A percentile compares a stretch with the other conserved stretches of the same genome.
phyloP scores from a whole-genome alignment of 2,329 filamentous ascomycete genomes.

The Cladosporium sp. region DNA sequence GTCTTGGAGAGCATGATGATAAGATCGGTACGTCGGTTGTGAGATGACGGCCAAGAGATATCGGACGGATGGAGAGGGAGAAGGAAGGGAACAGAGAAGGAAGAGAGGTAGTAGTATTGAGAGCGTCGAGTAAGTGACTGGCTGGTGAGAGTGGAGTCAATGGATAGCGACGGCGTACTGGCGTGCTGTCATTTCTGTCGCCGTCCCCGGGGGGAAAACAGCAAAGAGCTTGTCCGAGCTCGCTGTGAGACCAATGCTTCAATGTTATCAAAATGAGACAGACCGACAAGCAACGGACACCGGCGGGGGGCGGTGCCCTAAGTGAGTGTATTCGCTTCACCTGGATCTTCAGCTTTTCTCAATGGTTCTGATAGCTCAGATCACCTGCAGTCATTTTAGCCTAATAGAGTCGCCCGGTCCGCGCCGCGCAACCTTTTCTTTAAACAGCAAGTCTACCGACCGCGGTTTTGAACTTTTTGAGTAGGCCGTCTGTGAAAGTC shows the following conservation, averaged over 20 bases:
- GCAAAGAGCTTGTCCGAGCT: background rate
- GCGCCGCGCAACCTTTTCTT: background rate
- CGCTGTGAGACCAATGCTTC: background rate
- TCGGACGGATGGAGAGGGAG: slow-evolving; percentile 1
- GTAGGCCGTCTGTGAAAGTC: background rate
- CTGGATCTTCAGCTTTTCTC: too few species aligned
- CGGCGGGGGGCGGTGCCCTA: too few species aligned
- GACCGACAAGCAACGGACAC: too few species aligned
- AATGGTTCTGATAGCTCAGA: too few species aligned
- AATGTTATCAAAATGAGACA: background rate
- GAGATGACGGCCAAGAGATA: background rate
- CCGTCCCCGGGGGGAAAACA: slow-evolving; percentile 5
- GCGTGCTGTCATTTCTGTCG: background rate
- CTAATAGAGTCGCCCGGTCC: background rate
- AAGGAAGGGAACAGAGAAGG: background rate
- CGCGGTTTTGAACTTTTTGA: slow-evolving; percentile 12
- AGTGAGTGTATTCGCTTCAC: too few species aligned
- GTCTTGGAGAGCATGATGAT: slow-evolving; percentile 29
- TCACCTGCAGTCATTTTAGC: too few species aligned
- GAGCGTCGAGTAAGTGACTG: slow-evolving; percentile 2
- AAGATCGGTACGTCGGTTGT: background rate
- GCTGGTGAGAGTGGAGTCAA: slow-evolving; percentile 8
- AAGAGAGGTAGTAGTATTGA: too few species aligned
- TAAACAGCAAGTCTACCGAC: background rate
- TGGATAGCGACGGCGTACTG: slow-evolving; percentile 2